Conservation (phyloP, 164 flowering plant species). For the Piper betle region DNA sequence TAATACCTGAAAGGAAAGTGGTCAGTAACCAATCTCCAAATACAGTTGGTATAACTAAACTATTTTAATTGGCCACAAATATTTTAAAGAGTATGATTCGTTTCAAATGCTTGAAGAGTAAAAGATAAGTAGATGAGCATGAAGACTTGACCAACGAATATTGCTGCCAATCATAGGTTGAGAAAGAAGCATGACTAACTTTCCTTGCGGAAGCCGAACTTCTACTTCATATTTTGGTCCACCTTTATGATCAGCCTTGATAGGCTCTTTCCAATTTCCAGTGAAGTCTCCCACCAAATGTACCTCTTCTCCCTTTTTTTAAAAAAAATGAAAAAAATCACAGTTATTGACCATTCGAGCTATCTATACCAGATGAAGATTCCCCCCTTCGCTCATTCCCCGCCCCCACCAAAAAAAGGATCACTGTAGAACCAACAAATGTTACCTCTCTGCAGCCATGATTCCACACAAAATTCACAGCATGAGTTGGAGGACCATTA, state of each 20-base stretch:
- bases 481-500: constrained; percentile 90
- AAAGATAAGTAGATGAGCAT: too few relatives aligned
- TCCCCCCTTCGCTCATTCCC: too few relatives aligned
- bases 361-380: too few relatives aligned
- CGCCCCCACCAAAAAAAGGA: too few relatives aligned
- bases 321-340: too few relatives aligned
- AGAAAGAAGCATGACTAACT: constrained; percentile 32
- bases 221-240: constrained; percentile 86
- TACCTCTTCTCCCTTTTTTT: constrained; percentile 74
- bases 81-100: too few relatives aligned
- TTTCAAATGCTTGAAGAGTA: too few relatives aligned
- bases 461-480: constrained; percentile 86
- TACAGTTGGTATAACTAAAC: too few relatives aligned
- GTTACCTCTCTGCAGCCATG: constrained; percentile 66
- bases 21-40: neutral
- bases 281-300: constrained; percentile 86
- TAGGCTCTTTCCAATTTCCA: constrained; percentile 87
- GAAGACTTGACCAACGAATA: too few relatives aligned
- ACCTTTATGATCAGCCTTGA: constrained; percentile 63
- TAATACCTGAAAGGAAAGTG: constrained; percentile 40
- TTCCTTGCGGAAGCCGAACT: constrained; percentile 74
- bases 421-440: neutral
- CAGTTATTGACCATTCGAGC: too few relatives aligned
- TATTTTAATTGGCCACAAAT: too few relatives aligned
- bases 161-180: neutral